Conservation (phyloP, 805 yeast species). For the Ogataea trehalophila region DNA sequence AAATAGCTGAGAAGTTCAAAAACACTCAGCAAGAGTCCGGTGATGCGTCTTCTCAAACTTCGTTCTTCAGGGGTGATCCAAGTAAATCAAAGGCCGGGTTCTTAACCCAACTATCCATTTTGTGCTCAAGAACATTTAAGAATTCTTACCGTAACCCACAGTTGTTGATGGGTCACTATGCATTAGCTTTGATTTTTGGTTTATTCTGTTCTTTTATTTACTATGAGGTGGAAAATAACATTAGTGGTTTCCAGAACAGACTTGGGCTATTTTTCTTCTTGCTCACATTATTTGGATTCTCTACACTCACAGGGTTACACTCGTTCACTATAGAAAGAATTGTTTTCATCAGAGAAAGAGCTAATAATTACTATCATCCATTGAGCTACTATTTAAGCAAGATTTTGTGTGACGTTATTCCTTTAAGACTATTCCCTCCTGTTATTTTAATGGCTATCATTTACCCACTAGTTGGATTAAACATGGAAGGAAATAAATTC, state of each 20-base stretch:
- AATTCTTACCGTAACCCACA: slow-evolving; percentile 91
- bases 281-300: slow-evolving; percentile 88
- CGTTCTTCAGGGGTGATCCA: slow-evolving; percentile 28
- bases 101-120: slow-evolving; percentile 59
- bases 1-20: slow-evolving; percentile 13
- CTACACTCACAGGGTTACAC: slow-evolving; percentile 86
- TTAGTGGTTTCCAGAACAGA: slow-evolving; percentile 94
- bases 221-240: slow-evolving; percentile 78
- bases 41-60: slow-evolving; percentile 11
- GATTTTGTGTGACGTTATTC: slow-evolving; percentile 86
- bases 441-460: slow-evolving; percentile 70
- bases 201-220: slow-evolving; percentile 81
- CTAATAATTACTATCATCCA: slow-evolving; percentile 91
- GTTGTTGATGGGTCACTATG: slow-evolving; percentile 78
- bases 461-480: slow-evolving; percentile 87
- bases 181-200: slow-evolving; percentile 72
- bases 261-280: slow-evolving; percentile 90
- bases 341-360: slow-evolving; percentile 86
- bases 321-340: slow-evolving; percentile 85
- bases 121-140: slow-evolving; percentile 84
- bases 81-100: slow-evolving; percentile 51
- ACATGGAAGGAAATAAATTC: slow-evolving; percentile 71
- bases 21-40: slow-evolving; percentile 7
- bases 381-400: slow-evolving; percentile 80
- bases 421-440: slow-evolving; percentile 91